phyloP scores from a whole-genome alignment of 2,329 filamentous ascomycete species.

The Cercospora sp. region DNA sequence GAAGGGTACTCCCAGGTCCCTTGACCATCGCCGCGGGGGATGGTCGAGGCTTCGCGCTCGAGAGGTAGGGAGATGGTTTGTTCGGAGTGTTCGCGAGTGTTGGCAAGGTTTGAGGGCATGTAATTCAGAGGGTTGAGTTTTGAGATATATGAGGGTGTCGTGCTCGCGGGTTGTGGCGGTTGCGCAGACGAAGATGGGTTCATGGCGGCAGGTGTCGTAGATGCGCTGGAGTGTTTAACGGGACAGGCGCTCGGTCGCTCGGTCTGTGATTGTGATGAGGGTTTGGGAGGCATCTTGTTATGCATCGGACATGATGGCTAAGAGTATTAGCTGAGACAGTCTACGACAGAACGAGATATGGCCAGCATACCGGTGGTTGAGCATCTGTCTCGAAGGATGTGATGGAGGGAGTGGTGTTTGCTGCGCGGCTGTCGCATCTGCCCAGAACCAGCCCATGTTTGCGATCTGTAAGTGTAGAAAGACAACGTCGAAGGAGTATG shows the following conservation, averaged over 20 bases:
- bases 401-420: slow-evolving; percentile 50
- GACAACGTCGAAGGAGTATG: not conserved
- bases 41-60: slow-evolving; percentile 80
- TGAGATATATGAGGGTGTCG: slow-evolving; percentile 57
- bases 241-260: slow-evolving; percentile 53
- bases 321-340: slow-evolving; percentile 23
- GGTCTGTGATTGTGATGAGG: slow-evolving; percentile 29
- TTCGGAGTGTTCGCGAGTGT: slow-evolving; percentile 66
- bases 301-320: slow-evolving; percentile 73
- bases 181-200: slow-evolving; percentile 25
- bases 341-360: not conserved
- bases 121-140: slow-evolving; percentile 83
- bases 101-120: slow-evolving; percentile 83
- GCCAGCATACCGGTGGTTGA: slow-evolving; percentile 56
- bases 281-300: slow-evolving; percentile 45
- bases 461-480: not conserved
- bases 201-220: slow-evolving; percentile 47
- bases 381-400: slow-evolving; percentile 45
- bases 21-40: slow-evolving; percentile 75
- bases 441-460: slow-evolving; percentile 71
- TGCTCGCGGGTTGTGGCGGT: slow-evolving; percentile 25
- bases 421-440: slow-evolving; percentile 51
- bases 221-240: slow-evolving; percentile 47
- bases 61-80: slow-evolving; percentile 76
- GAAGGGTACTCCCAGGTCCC: slow-evolving; percentile 97